Evolutionary conservation across 257 asterid species (phyloP).

Genomic region (Orobanche coerulescens): DNA sequence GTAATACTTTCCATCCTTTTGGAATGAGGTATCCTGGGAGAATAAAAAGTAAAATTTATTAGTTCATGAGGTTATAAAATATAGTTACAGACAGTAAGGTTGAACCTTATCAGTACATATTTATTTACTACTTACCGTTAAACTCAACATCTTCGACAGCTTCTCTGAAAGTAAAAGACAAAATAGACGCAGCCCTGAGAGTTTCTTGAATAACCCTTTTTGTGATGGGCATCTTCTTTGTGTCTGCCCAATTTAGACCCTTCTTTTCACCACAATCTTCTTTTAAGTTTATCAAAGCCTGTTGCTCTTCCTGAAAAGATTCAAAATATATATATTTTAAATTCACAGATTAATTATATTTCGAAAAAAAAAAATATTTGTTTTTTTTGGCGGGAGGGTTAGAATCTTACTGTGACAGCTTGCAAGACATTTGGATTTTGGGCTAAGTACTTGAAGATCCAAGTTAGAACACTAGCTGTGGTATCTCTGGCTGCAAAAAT

Average conservation of each 20-base stretch:
- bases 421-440: constrained; percentile 63
- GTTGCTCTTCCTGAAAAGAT: constrained; percentile 59
- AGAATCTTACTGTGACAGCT: constrained; percentile 54
- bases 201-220: constrained; percentile 73
- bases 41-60: not conserved
- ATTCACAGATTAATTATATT: not conserved
- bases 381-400: not conserved
- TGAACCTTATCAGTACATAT: too few species aligned
- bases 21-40: constrained; percentile 68
- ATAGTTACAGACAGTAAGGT: not conserved
- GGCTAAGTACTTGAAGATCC: constrained; percentile 67
- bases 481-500: constrained; percentile 78
- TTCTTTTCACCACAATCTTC: constrained; percentile 20
- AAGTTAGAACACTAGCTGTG: constrained; percentile 67
- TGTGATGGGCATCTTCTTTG: constrained; percentile 62
- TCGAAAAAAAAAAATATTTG: not conserved
- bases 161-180: constrained; percentile 71
- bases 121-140: constrained; percentile 37
- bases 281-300: constrained; percentile 41
- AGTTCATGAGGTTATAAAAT: not conserved
- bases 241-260: constrained; percentile 43
- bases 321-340: not conserved
- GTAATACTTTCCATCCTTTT: constrained; percentile 95
- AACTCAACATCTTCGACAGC: constrained; percentile 79
- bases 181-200: constrained; percentile 63